These are phyloP conservation scores for Kuraishia molischiana DNA, from an alignment of 805 yeast species.

Conservation along the genomic window DNA sequence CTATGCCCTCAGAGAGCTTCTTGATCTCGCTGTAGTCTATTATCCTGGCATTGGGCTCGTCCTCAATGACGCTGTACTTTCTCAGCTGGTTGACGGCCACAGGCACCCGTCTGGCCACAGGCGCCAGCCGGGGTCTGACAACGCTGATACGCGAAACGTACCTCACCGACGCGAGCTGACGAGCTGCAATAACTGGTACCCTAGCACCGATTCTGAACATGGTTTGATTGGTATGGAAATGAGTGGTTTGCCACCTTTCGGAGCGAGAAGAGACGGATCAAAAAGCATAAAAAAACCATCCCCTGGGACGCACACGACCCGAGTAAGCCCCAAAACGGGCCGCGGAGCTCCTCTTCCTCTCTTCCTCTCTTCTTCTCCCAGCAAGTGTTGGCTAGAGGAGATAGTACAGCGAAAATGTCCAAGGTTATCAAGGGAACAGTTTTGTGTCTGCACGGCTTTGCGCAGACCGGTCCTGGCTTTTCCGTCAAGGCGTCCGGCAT, in stretches of 20 bases:
- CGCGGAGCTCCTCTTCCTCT: neutral
- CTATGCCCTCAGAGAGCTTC: constrained; percentile 22
- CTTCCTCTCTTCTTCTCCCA: neutral
- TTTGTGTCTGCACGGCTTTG: constrained; percentile 86
- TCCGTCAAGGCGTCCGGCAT: constrained; percentile 86
- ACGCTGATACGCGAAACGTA: no score
- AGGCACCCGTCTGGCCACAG: no score
- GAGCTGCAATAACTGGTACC: no score
- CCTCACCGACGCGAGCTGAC: no score
- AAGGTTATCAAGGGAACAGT: constrained; percentile 31
- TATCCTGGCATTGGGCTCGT: constrained; percentile 20
- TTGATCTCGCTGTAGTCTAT: constrained; percentile 22
- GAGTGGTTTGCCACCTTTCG: no score
- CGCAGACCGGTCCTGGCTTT: constrained; percentile 76
- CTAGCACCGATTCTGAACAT: no score
- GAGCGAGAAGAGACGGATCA: no score
- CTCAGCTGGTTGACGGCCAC: neutral
- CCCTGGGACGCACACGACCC: neutral
- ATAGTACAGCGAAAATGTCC: neutral
- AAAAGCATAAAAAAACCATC: no score
- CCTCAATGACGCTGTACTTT: constrained; percentile 14
- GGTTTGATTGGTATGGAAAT: no score
- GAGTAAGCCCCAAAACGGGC: neutral
- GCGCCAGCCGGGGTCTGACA: no score
- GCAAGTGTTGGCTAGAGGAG: neutral